Base-by-base conservation (phyloP, 2,329 filamentous ascomycete genomes). In the Alternaria triticimaculans region DNA sequence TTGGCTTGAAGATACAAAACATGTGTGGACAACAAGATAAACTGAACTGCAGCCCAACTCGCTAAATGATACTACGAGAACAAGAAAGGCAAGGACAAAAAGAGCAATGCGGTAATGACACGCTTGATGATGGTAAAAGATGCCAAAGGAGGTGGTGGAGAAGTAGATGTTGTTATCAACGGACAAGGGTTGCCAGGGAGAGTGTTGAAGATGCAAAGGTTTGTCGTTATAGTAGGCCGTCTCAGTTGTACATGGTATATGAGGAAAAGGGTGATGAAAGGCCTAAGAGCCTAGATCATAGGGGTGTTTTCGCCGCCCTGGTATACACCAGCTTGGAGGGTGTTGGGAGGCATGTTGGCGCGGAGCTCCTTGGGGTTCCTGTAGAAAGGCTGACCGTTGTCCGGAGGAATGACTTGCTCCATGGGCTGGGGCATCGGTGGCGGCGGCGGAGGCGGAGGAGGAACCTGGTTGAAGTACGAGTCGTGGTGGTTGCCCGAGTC, bases 311-410 rank as follows among this genome's bases (percentile, higher is more conserved):
- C 72, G 51, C 72, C 73, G 7, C 68, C 69, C 55, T 74, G 68
- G 46, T 78, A 79, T 1, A 83, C 83, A 12, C 83, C 83, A 20
- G 79, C 72, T 67, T 84, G 83, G 11, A 85, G 60, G 10, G 77
- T 79, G 18, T 80, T 78, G 0, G 83, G 82, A 10, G 84, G 83
- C 82, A 85, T 84, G 49, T 85, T 85, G 45, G 83, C 84, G 21
- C 83, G 73, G 18, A 85, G 72, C 68, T 84, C 83, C 68, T 80
- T 83, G 8, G 82, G 82, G 50, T 84, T 76, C 43, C 80, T 73
- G 62, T 81, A 81, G n/a, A 73, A 62, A 21, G 63, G 63, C 67
- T 78, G 68, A 2, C 55, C 68, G 1, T 60, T 69, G 1, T 74
- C 73, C 3, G 82, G 81, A 12, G 82, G 76, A 15, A 83, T 75